These are phyloP conservation scores for Rheum nobile DNA, from an alignment of 148 eudicot species.

Conservation along the genomic window DNA sequence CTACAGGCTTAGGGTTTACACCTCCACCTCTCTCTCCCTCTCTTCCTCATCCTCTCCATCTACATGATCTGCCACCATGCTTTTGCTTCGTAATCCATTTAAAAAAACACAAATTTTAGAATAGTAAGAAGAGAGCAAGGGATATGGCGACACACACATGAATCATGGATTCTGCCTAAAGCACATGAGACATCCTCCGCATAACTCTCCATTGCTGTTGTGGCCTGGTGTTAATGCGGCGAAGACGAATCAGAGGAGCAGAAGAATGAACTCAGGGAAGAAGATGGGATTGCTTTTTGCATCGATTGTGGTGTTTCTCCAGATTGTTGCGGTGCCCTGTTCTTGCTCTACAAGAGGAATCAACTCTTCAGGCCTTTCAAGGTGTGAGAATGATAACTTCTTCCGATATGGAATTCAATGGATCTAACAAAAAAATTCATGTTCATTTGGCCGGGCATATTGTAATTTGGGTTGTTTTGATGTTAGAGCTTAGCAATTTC, in stretches of 20 bases:
- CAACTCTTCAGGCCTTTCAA: conserved; percentile 1
- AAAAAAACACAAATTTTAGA: too few relatives aligned
- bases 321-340: background rate
- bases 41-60: too few relatives aligned
- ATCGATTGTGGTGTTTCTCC: background rate
- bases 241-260: background rate
- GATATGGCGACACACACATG: conserved; percentile 69
- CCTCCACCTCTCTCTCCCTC: too few relatives aligned
- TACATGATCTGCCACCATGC: too few relatives aligned
- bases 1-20: too few relatives aligned
- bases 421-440: background rate
- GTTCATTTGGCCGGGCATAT: too few relatives aligned
- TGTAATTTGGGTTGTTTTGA: background rate
- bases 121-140: conserved; percentile 10
- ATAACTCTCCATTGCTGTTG: background rate
- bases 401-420: background rate
- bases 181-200: background rate
- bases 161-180: conserved; percentile 75
- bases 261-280: conserved; percentile 1
- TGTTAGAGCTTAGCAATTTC: background rate
- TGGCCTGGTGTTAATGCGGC: background rate
- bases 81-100: too few relatives aligned
- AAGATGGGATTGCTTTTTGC: background rate
- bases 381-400: background rate
- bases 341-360: conserved; percentile 2